phyloP scores from a whole-genome alignment of 345 rosid genomes.

The Carallia brachiata region DNA sequence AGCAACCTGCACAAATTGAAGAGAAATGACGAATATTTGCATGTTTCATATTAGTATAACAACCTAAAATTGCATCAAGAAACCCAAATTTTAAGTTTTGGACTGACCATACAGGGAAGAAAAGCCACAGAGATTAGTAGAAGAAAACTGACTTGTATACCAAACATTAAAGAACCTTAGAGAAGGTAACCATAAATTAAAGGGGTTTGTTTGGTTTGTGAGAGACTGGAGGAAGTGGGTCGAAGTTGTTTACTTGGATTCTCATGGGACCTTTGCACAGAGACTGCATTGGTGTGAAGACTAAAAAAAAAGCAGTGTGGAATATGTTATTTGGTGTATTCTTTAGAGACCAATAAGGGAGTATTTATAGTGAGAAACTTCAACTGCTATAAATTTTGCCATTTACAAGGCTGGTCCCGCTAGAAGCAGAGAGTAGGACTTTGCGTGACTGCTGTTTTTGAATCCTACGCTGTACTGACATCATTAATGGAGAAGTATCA shows the following conservation, averaged over 20 bases:
- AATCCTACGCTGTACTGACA: not conserved
- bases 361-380: slow-evolving; percentile 20
- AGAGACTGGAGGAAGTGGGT: not conserved
- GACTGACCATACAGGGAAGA: no score
- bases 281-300: slow-evolving; percentile 20
- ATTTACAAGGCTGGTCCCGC: slow-evolving; percentile 2
- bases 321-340: slow-evolving; percentile 8
- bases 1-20: no score
- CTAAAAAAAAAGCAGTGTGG: not conserved
- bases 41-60: no score
- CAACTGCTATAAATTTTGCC: not conserved
- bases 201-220: slow-evolving; percentile 3
- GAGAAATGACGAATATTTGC: no score
- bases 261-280: slow-evolving; percentile 3
- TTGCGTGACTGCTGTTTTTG: slow-evolving; percentile 1
- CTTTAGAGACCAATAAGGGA: not conserved
- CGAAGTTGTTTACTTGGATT: slow-evolving; percentile 20
- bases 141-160: no score
- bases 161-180: no score
- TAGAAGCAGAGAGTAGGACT: slow-evolving; percentile 24
- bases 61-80: no score
- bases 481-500: not conserved
- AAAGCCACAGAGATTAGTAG: no score
- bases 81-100: no score
- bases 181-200: no score